Base-by-base conservation (phyloP, 345 rosid genomes). In the Barbarea vulgaris region DNA sequence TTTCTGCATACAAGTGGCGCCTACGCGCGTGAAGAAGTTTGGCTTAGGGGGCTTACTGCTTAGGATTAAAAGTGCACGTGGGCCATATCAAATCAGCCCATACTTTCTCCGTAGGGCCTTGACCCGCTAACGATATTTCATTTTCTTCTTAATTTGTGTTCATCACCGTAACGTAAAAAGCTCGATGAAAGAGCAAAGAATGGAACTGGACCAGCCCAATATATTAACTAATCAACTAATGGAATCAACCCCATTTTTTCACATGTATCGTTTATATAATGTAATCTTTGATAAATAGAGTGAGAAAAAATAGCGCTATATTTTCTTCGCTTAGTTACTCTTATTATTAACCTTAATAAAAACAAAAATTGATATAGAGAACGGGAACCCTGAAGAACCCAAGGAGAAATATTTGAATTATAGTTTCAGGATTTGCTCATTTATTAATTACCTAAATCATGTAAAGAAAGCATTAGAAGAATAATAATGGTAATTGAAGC, bases 1-100 rank as follows among this genome's bases (percentile, higher is more conserved):
- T 68, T 55, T 55, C 28, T 56, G 55, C 54, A 5, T 44, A 70
- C 67, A 46, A 59, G 67, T 58, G 75, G 75, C 15, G 27, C 25
- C 25, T 24, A 24, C 25, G 25, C 25, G 4, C 4, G 28, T 1
- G 25, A 24, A 24, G 3, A 2, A 27, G 28, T 27, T 31, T 8
- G 33, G 10, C 10, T 25, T 47, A 46, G 47, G 30, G 47, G 28
- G 28, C 47, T 59, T 37, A 2, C 3, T 5, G 10, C 3, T 6
- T 13, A 21, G 42, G 6, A 39, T 12, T 39, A 39, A 13, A 39
- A 39, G n/a, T n/a, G n/a, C n/a, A 12, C 7, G n/a, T 39, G 44
- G n/a, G 44, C 44, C 44, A 39, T 39, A 13, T 39, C 44, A 39
- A 39, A 13, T 13, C 6, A 3, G 31, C 65, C 65, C 48, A 60